Percentiles rank a stretch among this genome's conserved stretches.
Evolutionary conservation across 345 rosid genomes (phyloP).

Genomic region (Chamaenerion angustifolium): DNA sequence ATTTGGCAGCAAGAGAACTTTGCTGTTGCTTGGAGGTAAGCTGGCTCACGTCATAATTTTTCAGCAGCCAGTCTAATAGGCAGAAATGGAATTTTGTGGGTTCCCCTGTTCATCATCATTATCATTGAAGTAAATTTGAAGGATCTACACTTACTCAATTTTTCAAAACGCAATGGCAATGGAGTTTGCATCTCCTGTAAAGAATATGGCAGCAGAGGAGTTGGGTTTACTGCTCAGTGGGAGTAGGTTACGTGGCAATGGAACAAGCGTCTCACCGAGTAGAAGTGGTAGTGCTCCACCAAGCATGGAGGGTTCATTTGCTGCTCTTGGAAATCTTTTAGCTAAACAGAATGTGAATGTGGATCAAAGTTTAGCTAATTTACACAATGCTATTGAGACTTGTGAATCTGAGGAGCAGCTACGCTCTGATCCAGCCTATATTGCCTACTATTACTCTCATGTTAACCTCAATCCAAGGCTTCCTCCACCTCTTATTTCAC

Average conservation of each 20-base stretch:
- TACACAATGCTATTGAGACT: constrained; percentile 37
- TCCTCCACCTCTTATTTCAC: constrained; percentile 79
- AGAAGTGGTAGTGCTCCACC: constrained; percentile 98
- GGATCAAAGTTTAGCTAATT: constrained; percentile 36
- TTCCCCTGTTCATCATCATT: neutral
- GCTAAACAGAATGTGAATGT: constrained; percentile 39
- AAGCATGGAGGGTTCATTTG: constrained; percentile 90
- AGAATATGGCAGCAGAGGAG: constrained; percentile 57
- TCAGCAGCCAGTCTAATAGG: neutral
- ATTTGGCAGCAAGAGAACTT: neutral
- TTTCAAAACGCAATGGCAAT: neutral
- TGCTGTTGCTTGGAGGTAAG: neutral
- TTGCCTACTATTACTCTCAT: constrained; percentile 63
- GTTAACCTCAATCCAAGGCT: constrained; percentile 88
- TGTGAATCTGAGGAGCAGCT: constrained; percentile 64
- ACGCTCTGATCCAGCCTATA: constrained; percentile 72
- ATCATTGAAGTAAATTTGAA: neutral
- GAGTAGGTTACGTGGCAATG: constrained; percentile 37
- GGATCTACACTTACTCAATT: neutral
- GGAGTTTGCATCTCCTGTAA: constrained; percentile 33
- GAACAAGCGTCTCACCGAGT: constrained; percentile 36
- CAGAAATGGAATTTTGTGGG: neutral
- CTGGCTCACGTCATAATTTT: neutral
- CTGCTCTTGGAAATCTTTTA: constrained; percentile 62
- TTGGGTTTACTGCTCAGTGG: constrained; percentile 57